Percentiles rank a stretch among this genome's conserved stretches.
phyloP scores from a whole-genome alignment of 2,329 filamentous ascomycete species.

The Beauveria sp. region DNA sequence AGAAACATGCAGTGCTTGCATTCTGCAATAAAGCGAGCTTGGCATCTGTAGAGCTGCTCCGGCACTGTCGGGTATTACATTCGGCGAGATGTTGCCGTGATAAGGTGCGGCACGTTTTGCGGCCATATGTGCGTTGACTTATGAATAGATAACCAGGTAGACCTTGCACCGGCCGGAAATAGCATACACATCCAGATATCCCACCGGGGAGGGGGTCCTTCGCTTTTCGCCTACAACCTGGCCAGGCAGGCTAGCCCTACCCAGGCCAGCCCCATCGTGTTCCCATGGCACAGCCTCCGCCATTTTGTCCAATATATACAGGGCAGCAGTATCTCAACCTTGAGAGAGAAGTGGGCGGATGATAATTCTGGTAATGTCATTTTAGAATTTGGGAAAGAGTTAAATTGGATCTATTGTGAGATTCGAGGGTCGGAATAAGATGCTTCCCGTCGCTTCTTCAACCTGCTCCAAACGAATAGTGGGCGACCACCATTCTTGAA shows the following conservation, averaged over 20 bases:
- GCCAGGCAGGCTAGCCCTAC: not conserved
- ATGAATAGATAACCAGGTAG: not conserved
- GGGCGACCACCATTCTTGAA: no score
- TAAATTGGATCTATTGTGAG: no score
- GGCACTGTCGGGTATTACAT: not conserved
- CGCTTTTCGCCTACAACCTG: no score
- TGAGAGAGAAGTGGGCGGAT: not conserved
- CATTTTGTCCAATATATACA: not conserved
- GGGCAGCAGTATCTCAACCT: not conserved
- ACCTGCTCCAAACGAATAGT: no score
- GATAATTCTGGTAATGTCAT: no score
- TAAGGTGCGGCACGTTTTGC: not conserved
- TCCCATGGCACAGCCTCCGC: not conserved
- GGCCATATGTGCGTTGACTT: not conserved
- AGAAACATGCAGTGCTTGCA: not conserved
- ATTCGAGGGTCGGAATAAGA: no score
- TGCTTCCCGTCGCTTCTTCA: no score
- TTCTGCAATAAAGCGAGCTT: no score
- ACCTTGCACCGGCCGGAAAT: not conserved
- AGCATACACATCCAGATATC: not conserved
- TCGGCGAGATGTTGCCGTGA: not conserved
- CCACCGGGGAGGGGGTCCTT: not conserved
- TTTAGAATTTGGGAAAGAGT: no score
- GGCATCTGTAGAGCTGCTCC: not conserved
- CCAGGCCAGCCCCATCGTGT: not conserved